Evolutionary conservation across 345 rosid species (phyloP).

Genomic region (Linum trigynum): DNA sequence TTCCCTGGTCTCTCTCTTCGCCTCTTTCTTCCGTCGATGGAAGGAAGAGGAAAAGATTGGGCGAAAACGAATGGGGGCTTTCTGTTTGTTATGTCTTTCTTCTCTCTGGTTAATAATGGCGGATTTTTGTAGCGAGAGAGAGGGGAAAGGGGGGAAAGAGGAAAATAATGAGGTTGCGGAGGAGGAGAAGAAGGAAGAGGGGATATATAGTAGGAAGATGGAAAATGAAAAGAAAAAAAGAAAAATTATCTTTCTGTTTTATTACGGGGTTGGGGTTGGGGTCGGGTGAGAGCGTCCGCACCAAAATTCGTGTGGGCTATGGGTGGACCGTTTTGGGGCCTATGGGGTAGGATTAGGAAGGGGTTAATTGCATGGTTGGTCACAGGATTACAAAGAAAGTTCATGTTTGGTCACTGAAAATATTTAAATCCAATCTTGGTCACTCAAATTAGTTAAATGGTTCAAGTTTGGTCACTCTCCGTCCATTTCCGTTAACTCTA

Average conservation of each 20-base stretch:
- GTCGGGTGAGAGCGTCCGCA: slow-evolving; percentile 3
- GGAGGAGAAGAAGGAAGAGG: background rate
- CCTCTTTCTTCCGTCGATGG: background rate
- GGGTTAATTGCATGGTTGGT: too few species aligned
- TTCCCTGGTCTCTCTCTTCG: background rate
- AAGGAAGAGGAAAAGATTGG: background rate
- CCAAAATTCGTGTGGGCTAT: background rate
- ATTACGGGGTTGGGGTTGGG: background rate
- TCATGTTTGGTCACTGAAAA: too few species aligned
- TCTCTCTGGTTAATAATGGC: background rate
- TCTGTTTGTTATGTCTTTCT: too few species aligned
- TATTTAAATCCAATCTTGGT: too few species aligned
- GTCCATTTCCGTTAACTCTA: too few species aligned
- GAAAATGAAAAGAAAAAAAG: background rate
- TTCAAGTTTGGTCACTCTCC: too few species aligned
- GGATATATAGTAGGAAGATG: background rate
- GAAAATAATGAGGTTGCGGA: background rate
- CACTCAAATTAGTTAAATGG: too few species aligned
- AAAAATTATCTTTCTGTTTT: too few species aligned
- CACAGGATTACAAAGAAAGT: too few species aligned
- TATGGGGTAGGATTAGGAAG: too few species aligned
- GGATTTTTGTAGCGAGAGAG: background rate
- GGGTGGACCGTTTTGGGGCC: background rate
- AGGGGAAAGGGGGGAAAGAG: background rate
- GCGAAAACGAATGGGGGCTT: background rate